Base-by-base conservation (phyloP, 1,284 basidiomycete species). In the Cryptococcus neoformans region DNA sequence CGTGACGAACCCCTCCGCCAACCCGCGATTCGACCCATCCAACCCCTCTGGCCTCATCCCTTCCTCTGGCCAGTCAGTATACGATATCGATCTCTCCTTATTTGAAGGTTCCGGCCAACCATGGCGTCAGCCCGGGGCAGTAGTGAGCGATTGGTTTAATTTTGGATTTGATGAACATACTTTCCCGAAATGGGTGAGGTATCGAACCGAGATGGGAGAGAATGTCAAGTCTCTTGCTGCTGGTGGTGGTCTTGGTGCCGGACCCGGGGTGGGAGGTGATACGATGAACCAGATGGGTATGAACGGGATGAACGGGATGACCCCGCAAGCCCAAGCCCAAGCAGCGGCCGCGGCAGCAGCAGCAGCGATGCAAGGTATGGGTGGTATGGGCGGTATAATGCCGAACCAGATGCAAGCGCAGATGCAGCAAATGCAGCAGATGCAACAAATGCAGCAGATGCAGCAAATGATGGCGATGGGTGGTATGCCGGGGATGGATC, bases 101-200 rank as follows among this genome's bases (percentile, higher is more conserved):
- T 82, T 98, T 74, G 81, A 88, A 21, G 88, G 90, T 56, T 95
- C 67, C 3, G 75, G 75, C 1, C 75, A 96, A 74, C 88, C 89
- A 2, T 99, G 96, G 96, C 82, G 95, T 57, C 80, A 88, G 54
- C 89, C 94, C 8, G 96, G 96, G 14, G 87, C 91, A 6, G 92
- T 98, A 79, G 81, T 98, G 56, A 90, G 89, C 66, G 95, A 98
- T 79, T 99, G 92, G 88, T 99, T 99, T 80, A 99, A 99, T 78
- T 99, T 97, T 68, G 96, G 96, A 0, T 99, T 99, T 73, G 95
- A 99, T 75, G 96, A 99, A 78, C 83, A 92, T 11, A 89, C 88
- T 16, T 99, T 93, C 91, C 89, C 90, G 65, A 85, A 87, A 47
- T 99, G 94, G 75, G 89, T 90, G 67, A 87, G 89, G 72, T 86